A percentile compares a stretch with the other conserved stretches of the same genome.
Evolutionary conservation across 179 eudicot species (phyloP).

Genomic region (Silene vulgaris): DNA sequence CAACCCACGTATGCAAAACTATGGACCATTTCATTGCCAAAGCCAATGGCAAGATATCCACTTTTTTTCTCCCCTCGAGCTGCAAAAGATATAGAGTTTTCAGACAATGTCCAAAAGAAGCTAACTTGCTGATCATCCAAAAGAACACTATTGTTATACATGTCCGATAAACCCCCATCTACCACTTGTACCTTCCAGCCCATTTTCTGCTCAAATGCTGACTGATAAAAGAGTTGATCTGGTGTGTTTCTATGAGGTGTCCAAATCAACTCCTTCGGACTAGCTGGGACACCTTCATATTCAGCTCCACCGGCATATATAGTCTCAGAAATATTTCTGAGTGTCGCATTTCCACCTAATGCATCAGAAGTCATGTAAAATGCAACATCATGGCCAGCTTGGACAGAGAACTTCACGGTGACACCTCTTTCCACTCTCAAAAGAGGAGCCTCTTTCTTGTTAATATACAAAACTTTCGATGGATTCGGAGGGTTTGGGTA

Average conservation of each 20-base stretch:
- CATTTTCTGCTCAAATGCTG: constrained; percentile 70
- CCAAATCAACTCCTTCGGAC: constrained; percentile 75
- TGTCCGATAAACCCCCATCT: constrained; percentile 89
- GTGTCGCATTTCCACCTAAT: constrained; percentile 87
- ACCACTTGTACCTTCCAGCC: constrained; percentile 98
- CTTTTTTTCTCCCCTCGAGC: constrained; percentile 90
- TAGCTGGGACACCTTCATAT: constrained; percentile 83
- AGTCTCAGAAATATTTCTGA: constrained; percentile 66
- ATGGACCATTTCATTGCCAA: constrained; percentile 78
- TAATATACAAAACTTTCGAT: constrained; percentile 70
- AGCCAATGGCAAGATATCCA: constrained; percentile 84
- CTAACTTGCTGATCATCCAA: constrained; percentile 88
- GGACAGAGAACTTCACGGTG: constrained; percentile 77
- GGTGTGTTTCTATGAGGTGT: constrained; percentile 89
- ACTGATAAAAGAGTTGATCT: constrained; percentile 76
- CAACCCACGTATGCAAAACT: constrained; percentile 93
- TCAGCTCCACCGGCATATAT: constrained; percentile 78
- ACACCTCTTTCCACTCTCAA: constrained; percentile 91
- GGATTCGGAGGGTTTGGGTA: constrained; percentile 97
- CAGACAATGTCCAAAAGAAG: constrained; percentile 80
- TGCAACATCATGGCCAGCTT: constrained; percentile 96
- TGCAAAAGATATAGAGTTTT: constrained; percentile 75
- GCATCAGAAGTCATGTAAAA: constrained; percentile 85
- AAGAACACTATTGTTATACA: constrained; percentile 86
- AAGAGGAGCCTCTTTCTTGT: constrained; percentile 90